Conservation (phyloP, 352 stramenopile species). For the Phytophthora aleatoria region DNA sequence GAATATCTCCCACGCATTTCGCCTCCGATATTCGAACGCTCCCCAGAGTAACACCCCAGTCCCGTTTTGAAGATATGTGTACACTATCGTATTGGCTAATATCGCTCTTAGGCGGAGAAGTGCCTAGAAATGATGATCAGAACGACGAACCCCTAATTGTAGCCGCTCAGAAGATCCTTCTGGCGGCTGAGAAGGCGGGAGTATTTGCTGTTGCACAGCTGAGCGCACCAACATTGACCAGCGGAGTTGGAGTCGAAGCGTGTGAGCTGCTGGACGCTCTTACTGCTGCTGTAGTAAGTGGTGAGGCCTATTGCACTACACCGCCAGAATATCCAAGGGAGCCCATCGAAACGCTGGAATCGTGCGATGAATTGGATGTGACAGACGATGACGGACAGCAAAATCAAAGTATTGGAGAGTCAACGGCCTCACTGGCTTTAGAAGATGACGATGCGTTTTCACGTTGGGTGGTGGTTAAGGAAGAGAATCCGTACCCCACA, state of each 20-base stretch:
- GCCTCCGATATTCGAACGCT: slow-evolving; percentile 27
- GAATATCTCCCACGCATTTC: slow-evolving; percentile 60
- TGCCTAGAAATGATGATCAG: slow-evolving; percentile 21
- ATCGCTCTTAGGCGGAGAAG: slow-evolving; percentile 30
- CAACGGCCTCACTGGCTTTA: slow-evolving; percentile 30
- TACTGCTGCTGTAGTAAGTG: slow-evolving; percentile 42
- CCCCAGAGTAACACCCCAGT: slow-evolving; percentile 26
- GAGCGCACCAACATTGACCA: slow-evolving; percentile 47
- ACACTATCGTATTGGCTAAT: slow-evolving; percentile 54
- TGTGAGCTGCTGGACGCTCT: slow-evolving; percentile 58
- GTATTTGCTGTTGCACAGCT: slow-evolving; percentile 37
- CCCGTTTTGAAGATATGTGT: slow-evolving; percentile 57
- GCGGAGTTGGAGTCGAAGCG: slow-evolving; percentile 52
- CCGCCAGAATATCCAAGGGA: slow-evolving; percentile 46
- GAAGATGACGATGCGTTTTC: slow-evolving; percentile 44
- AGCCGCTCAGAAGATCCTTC: slow-evolving; percentile 51
- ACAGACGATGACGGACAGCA: slow-evolving; percentile 39
- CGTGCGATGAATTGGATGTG: slow-evolving; percentile 50
- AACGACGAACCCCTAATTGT: slow-evolving; percentile 32
- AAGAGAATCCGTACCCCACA: slow-evolving; percentile 20
- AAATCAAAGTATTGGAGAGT: slow-evolving; percentile 32
- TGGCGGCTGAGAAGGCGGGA: slow-evolving; percentile 52
- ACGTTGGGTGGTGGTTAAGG: slow-evolving; percentile 50
- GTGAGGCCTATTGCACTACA: slow-evolving; percentile 17
- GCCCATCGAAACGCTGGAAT: slow-evolving; percentile 45